Evolutionary conservation across 2,329 filamentous ascomycete genomes (phyloP).

Genomic region (Plenodomus tracheiphilus): DNA sequence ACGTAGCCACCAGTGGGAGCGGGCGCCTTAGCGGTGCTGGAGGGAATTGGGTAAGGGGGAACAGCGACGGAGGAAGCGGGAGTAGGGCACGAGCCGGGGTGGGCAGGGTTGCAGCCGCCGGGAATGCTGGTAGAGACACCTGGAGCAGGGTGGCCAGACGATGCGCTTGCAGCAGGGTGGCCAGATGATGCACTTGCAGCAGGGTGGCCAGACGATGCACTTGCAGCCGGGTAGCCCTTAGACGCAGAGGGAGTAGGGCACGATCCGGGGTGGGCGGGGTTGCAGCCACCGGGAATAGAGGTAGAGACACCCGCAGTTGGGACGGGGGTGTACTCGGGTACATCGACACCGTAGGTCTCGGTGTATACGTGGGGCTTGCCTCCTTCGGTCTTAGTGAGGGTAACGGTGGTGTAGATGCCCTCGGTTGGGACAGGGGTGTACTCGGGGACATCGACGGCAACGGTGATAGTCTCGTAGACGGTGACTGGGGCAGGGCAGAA

Average conservation of each 20-base stretch:
- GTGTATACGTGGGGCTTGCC: no score
- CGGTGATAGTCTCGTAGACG: neutral
- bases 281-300: no score
- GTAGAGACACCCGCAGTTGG: neutral
- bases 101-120: no score
- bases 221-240: no score
- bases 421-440: neutral
- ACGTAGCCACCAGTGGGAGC: neutral
- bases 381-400: no score
- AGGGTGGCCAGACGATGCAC: no score
- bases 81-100: neutral
- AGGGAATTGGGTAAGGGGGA: neutral
- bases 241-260: neutral
- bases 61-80: neutral
- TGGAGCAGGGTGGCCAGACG: neutral
- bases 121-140: neutral
- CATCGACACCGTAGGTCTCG: no score
- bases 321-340: neutral
- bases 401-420: no score
- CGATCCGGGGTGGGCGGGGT: no score
- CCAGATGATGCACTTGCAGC: no score
- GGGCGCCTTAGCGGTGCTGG: neutral
- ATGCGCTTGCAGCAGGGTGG: no score
- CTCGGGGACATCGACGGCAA: neutral
- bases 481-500: neutral